Conservation (phyloP, 257 asterid species). For the Solanum verrucosum region DNA sequence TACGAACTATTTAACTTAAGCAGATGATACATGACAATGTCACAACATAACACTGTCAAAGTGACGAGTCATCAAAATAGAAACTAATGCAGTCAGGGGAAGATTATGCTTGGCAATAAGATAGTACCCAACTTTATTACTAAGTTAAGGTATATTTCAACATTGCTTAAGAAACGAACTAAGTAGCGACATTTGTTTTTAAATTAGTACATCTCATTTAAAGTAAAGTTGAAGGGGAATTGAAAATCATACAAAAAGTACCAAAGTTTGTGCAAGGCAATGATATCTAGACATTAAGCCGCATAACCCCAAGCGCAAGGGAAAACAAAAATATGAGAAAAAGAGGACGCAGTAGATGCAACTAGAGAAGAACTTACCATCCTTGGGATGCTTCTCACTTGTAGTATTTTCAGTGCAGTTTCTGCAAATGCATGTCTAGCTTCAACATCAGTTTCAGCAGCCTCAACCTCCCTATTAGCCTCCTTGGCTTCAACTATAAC, state of each 20-base stretch:
- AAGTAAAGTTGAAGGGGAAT: neutral
- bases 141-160: neutral
- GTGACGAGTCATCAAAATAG: neutral
- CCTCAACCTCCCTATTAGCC: too few species aligned
- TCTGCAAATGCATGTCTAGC: conserved; percentile 7
- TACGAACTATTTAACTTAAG: neutral
- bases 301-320: neutral
- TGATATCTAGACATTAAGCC: neutral
- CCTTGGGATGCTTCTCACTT: conserved; percentile 15
- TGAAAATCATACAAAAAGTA: neutral
- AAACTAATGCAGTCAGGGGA: too few species aligned
- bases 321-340: neutral
- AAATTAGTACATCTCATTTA: neutral
- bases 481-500: too few species aligned
- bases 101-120: too few species aligned
- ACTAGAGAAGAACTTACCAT: conserved; percentile 15
- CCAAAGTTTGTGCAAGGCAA: neutral
- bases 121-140: neutral
- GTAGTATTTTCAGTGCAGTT: conserved; percentile 20
- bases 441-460: too few species aligned
- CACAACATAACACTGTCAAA: neutral
- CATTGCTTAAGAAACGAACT: neutral
- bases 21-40: neutral
- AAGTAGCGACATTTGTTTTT: neutral
- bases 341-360: neutral